A percentile compares a stretch with the other conserved stretches of the same genome.
These are phyloP conservation scores for Hymenochaete sp. DNA, from an alignment of 1,284 basidiomycete species.

Conservation along the genomic window DNA sequence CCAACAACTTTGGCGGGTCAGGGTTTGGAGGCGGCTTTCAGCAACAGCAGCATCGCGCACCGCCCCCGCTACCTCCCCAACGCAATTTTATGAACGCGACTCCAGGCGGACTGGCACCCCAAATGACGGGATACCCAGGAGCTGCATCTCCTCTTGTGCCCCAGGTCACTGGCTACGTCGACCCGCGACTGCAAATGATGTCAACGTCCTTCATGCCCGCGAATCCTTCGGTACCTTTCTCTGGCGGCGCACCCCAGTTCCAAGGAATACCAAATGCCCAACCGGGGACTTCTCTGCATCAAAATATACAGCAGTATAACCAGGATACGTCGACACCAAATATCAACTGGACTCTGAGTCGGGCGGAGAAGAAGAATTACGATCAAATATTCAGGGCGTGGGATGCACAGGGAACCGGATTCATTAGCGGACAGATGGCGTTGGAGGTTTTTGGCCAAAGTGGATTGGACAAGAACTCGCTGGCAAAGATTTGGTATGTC, in stretches of 20 bases:
- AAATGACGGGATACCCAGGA: constrained; percentile 51
- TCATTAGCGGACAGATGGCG: constrained; percentile 82
- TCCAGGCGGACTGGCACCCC: constrained; percentile 39
- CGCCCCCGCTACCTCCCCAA: constrained; percentile 32
- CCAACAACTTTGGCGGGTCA: constrained; percentile 46
- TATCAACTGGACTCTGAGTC: constrained; percentile 83
- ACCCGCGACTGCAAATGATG: constrained; percentile 81
- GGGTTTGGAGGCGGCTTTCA: constrained; percentile 34
- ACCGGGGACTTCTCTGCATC: constrained; percentile 51
- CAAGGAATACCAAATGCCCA: constrained; percentile 48
- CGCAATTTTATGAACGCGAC: constrained; percentile 44
- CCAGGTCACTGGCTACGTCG: constrained; percentile 77
- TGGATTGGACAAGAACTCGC: constrained; percentile 80
- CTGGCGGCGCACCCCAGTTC: constrained; percentile 61
- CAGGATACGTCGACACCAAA: constrained; percentile 55
- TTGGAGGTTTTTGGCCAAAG: constrained; percentile 94
- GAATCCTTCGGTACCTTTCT: constrained; percentile 53
- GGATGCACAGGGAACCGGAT: constrained; percentile 80
- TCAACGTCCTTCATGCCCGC: constrained; percentile 80
- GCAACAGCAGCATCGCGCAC: constrained; percentile 21
- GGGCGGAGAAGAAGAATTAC: constrained; percentile 94
- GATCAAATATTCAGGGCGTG: constrained; percentile 96
- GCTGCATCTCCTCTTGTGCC: constrained; percentile 49
- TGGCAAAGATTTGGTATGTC: constrained; percentile 89
- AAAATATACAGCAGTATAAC: constrained; percentile 74